Conservation (phyloP, 106 monocot species). For the Vanilla planifolia region DNA sequence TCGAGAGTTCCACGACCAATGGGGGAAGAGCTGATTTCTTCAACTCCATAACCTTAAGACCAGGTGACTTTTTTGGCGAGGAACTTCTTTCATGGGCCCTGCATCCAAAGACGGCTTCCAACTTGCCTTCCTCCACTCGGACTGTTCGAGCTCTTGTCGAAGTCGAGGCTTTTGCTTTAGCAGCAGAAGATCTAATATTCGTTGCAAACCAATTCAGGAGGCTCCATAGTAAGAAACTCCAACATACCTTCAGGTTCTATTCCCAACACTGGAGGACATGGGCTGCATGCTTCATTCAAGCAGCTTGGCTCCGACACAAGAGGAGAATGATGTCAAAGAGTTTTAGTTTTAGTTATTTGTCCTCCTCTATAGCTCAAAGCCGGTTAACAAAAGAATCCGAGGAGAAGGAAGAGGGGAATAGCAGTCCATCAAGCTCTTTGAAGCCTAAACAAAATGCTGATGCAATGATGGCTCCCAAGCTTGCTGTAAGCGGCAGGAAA, state of each 20-base stretch:
- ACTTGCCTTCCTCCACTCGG: conserved; percentile 65
- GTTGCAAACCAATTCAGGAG: conserved; percentile 81
- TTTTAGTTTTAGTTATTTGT: conserved; percentile 46
- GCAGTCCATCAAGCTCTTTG: conserved; percentile 4
- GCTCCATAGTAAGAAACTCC: conserved; percentile 83
- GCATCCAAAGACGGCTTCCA: conserved; percentile 50
- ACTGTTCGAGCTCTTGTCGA: conserved; percentile 61
- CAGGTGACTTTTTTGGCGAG: conserved; percentile 81
- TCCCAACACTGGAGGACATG: conserved; percentile 85
- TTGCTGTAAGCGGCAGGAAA: conserved; percentile 28
- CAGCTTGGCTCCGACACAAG: conserved; percentile 71
- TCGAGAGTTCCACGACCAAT: conserved; percentile 87
- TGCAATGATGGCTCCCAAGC: conserved; percentile 22
- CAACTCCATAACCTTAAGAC: conserved; percentile 56
- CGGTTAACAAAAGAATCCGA: conserved; percentile 13
- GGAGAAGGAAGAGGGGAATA: conserved; percentile 17
- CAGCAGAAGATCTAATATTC: conserved; percentile 85
- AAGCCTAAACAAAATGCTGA: conserved; percentile 13
- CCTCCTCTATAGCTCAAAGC: conserved; percentile 24
- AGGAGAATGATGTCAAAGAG: conserved; percentile 51
- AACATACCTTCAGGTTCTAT: conserved; percentile 77
- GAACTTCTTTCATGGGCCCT: conserved; percentile 82
- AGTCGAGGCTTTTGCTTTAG: conserved; percentile 74
- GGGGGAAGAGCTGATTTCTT: conserved; percentile 82
- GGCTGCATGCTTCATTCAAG: conserved; percentile 81